phyloP scores from a whole-genome alignment of 495 filamentous ascomycete genomes.

The Tuber umbilicatum region DNA sequence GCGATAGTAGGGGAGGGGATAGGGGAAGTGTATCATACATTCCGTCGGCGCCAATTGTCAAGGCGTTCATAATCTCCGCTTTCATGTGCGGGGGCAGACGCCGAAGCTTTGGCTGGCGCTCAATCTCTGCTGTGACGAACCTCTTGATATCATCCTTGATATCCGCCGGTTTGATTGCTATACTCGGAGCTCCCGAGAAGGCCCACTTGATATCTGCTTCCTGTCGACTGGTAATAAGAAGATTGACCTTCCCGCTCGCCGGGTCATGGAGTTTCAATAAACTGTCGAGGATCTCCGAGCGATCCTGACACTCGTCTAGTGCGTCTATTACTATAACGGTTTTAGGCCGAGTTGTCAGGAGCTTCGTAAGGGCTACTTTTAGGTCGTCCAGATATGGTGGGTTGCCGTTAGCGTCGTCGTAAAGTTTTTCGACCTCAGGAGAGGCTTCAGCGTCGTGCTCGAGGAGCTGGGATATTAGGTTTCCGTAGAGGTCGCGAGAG shows the following conservation, averaged over 20 bases:
- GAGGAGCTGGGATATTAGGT: slow-evolving; percentile 20
- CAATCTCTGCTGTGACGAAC: slow-evolving; percentile 13
- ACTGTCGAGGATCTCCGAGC: not conserved
- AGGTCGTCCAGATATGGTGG: slow-evolving; percentile 11
- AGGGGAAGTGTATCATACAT: not conserved
- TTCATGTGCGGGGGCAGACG: not conserved
- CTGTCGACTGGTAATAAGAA: slow-evolving; percentile 14
- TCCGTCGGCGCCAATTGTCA: not conserved
- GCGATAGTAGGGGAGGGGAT: not conserved
- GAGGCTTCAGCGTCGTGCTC: slow-evolving; percentile 3
- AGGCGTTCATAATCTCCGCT: not conserved
- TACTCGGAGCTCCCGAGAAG: slow-evolving; percentile 6
- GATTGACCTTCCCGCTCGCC: not conserved
- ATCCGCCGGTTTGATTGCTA: slow-evolving; percentile 15
- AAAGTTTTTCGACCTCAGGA: slow-evolving; percentile 12
- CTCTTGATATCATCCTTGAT: slow-evolving; percentile 16
- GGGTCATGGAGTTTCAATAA: not conserved
- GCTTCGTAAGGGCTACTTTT: slow-evolving; percentile 9
- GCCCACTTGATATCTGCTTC: slow-evolving; percentile 15
- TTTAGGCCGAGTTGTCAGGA: slow-evolving; percentile 8
- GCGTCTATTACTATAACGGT: not conserved
- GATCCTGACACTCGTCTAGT: not conserved
- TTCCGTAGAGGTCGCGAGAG: not conserved
- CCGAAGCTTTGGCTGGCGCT: not conserved
- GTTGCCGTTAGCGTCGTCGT: slow-evolving; percentile 3